phyloP scores from a whole-genome alignment of 441 rosid genomes.

The Adansonia gregorii region DNA sequence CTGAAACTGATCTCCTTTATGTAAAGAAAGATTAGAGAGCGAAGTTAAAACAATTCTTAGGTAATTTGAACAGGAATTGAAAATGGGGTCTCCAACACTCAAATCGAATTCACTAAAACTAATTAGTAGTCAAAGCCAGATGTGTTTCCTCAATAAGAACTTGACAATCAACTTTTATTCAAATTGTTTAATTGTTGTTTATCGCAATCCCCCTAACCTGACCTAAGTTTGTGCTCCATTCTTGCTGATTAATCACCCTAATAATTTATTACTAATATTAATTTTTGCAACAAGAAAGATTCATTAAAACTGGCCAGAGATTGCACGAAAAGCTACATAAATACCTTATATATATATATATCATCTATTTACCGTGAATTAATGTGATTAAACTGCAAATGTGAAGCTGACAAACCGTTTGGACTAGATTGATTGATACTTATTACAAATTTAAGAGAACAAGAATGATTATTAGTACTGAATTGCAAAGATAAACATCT shows the following conservation, averaged over 20 bases:
- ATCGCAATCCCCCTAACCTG: background rate
- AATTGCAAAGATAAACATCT: background rate
- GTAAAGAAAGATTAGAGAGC: background rate
- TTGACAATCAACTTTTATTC: background rate
- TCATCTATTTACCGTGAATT: no score
- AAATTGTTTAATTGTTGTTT: background rate
- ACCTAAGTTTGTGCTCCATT: conserved; percentile 5
- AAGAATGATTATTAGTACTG: no score
- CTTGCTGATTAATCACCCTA: background rate
- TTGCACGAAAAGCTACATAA: background rate
- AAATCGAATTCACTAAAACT: background rate
- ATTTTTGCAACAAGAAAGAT: background rate
- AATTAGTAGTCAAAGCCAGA: background rate
- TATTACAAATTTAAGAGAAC: no score
- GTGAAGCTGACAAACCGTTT: background rate
- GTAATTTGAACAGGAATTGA: no score
- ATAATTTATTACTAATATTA: background rate
- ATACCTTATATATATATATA: no score
- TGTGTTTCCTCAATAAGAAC: conserved; percentile 23
- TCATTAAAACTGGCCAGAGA: background rate
- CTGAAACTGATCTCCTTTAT: no score
- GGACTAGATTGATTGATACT: background rate
- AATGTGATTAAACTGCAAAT: background rate
- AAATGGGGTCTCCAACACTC: background rate
- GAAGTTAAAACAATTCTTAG: background rate